Conservation (phyloP, 768 basidiomycete species). For the Suillus hirtellus region DNA sequence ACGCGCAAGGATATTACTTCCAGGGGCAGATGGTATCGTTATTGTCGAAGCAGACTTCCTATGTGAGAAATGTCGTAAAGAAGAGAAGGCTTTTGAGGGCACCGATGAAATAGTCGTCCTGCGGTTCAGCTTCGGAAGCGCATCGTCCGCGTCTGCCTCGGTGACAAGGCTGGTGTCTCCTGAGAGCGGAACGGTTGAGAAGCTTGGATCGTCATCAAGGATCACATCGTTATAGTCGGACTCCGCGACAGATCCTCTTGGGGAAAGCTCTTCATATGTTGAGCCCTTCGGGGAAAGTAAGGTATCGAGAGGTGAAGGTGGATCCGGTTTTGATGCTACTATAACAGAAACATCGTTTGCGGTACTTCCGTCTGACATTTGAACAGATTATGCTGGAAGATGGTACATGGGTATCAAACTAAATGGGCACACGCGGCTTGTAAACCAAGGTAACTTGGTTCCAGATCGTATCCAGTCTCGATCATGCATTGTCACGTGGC, state of each 20-base stretch:
- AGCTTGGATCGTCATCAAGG: constrained; percentile 47
- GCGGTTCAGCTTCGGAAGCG: constrained; percentile 24
- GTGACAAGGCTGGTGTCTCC: constrained; percentile 14
- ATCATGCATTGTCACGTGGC: neutral
- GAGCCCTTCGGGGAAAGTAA: constrained; percentile 50
- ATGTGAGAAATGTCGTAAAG: constrained; percentile 41
- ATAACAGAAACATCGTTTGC: constrained; percentile 16
- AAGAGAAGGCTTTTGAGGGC: constrained; percentile 20
- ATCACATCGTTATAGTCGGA: constrained; percentile 66
- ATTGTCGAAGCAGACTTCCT: constrained; percentile 64
- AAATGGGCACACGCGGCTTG: neutral
- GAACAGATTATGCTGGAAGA: constrained; percentile 12
- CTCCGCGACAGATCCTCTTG: constrained; percentile 48
- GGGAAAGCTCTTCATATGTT: constrained; percentile 30
- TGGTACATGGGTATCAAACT: constrained; percentile 14
- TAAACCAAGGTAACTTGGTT: neutral
- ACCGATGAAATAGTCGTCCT: constrained; percentile 32
- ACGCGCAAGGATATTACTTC: constrained; percentile 49
- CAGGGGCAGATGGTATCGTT: constrained; percentile 47
- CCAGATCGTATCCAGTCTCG: neutral
- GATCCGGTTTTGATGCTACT: constrained; percentile 14
- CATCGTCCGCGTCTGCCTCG: constrained; percentile 22
- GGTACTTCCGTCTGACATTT: constrained; percentile 22
- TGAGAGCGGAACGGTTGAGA: constrained; percentile 50
- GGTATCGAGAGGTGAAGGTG: constrained; percentile 40